These are phyloP conservation scores for Ambispora gerdemannii DNA, from an alignment of 192 early-diverging fungal species.

Conservation along the genomic window DNA sequence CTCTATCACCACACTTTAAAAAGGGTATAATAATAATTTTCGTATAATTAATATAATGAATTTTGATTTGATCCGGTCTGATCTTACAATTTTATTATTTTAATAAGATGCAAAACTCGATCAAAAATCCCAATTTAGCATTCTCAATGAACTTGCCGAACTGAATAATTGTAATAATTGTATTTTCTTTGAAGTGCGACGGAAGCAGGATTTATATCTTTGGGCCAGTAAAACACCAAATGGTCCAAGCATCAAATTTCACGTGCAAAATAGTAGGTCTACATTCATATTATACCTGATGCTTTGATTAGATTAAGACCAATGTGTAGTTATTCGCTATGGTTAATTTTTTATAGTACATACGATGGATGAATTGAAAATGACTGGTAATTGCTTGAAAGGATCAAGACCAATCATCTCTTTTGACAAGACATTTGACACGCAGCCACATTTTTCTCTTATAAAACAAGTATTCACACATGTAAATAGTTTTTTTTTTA, in stretches of 20 bases:
- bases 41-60: neutral
- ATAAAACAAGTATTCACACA: constrained; percentile 92
- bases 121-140: constrained; percentile 79
- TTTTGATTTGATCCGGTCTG: neutral
- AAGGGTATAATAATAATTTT: constrained; percentile 54
- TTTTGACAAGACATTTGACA: constrained; percentile 93
- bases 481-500: constrained; percentile 1
- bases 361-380: constrained; percentile 98
- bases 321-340: too few relatives aligned
- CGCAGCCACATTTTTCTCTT: constrained; percentile 76
- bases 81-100: constrained; percentile 4
- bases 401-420: constrained; percentile 93
- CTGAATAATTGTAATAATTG: constrained; percentile 98
- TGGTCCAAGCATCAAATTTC: constrained; percentile 92
- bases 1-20: constrained; percentile 90
- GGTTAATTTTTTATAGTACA: constrained; percentile 73
- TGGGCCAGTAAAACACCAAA: constrained; percentile 95
- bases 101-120: constrained; percentile 80
- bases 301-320: neutral
- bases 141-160: constrained; percentile 93
- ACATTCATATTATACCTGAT: neutral
- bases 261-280: constrained; percentile 81
- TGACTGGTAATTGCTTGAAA: constrained; percentile 98
- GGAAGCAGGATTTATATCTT: constrained; percentile 89
- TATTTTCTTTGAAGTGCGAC: constrained; percentile 93